phyloP scores from a whole-genome alignment of 441 rosid genomes.

The Pelargonium australe region DNA sequence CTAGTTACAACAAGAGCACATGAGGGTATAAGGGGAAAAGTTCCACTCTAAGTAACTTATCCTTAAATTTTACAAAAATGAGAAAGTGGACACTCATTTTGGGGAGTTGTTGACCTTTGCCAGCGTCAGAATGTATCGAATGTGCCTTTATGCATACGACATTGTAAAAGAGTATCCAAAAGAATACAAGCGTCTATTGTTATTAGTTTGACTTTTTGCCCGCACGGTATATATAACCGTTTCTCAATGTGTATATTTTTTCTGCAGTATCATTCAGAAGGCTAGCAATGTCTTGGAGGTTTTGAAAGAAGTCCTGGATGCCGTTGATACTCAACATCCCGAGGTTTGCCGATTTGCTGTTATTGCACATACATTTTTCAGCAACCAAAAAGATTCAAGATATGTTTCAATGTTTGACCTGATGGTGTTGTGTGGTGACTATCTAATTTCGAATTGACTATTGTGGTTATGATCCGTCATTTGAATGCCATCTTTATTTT shows the following conservation, averaged over 20 bases:
- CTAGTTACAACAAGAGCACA: too few relatives aligned
- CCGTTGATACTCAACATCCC: constrained; percentile 74
- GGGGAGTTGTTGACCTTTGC: background rate
- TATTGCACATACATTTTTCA: background rate
- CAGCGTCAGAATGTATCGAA: background rate
- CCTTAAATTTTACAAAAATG: too few relatives aligned
- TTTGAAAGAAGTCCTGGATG: constrained; percentile 88
- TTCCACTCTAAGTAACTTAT: too few relatives aligned
- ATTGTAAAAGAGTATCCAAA: background rate
- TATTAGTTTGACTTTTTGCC: background rate
- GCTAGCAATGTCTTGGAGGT: constrained; percentile 82
- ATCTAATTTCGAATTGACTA: constrained; percentile 6
- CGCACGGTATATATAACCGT: background rate
- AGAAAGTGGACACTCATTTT: too few relatives aligned
- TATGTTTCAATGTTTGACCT: background rate
- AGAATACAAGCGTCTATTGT: background rate
- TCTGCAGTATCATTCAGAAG: constrained; percentile 73
- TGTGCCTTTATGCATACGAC: background rate
- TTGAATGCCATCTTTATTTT: constrained; percentile 5
- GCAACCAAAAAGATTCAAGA: background rate
- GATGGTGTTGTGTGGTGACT: background rate
- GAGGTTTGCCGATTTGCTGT: constrained; percentile 42
- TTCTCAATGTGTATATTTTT: constrained; percentile 8
- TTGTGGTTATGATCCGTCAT: background rate
- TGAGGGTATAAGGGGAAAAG: too few relatives aligned